A percentile compares a stretch with the other conserved stretches of the same genome.
Conservation (phyloP, 1,284 basidiomycete species). For the Ceratobasidium sp. region DNA sequence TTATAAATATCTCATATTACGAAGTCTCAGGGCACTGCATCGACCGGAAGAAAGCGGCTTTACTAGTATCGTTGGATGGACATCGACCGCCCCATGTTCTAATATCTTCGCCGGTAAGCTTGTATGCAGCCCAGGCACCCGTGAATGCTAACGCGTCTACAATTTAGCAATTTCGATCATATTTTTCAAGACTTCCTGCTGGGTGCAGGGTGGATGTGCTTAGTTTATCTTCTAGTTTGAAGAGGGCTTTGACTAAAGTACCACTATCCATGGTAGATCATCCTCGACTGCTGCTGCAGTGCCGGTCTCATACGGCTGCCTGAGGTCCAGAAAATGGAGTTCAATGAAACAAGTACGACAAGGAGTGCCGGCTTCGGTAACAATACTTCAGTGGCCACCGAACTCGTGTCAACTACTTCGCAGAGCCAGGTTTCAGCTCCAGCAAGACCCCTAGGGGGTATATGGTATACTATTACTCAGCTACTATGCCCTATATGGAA, state of each 20-base stretch:
- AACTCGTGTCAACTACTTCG: not conserved
- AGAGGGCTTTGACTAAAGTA: not conserved
- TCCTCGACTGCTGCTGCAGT: conserved; percentile 21
- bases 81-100: not conserved
- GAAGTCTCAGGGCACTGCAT: conserved; percentile 18
- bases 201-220: conserved; percentile 15
- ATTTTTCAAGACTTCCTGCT: not conserved
- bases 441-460: no score
- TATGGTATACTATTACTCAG: no score
- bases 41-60: not conserved
- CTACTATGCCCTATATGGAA: no score
- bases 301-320: conserved; percentile 4
- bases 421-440: no score
- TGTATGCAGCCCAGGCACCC: no score
- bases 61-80: not conserved
- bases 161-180: not conserved
- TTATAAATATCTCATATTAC: not conserved
- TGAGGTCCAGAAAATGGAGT: not conserved
- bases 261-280: not conserved
- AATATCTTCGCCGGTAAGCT: conserved; percentile 4
- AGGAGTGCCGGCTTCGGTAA: no score
- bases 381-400: not conserved
- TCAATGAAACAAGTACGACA: not conserved
- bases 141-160: not conserved
- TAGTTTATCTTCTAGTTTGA: not conserved